phyloP scores from a whole-genome alignment of 2,329 filamentous ascomycete species.

The Ceratocystiopsis minuta region DNA sequence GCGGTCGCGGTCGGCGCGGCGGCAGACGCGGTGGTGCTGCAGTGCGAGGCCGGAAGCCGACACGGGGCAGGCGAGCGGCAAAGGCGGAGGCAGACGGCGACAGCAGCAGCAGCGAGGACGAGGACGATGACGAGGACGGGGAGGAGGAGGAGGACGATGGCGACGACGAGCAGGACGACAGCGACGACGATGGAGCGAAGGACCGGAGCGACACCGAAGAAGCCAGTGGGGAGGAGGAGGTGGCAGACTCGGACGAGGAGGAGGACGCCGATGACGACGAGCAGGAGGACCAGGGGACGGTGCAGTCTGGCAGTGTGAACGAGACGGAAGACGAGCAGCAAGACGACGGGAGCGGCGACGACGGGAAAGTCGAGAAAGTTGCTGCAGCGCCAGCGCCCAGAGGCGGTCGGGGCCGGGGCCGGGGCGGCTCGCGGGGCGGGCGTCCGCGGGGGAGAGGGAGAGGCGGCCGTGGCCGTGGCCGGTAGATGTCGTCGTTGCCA shows the following conservation, averaged over 20 bases:
- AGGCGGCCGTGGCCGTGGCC: neutral
- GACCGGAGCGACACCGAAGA: neutral
- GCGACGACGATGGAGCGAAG: neutral
- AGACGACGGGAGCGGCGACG: neutral
- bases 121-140: constrained; percentile 1
- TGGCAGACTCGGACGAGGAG: neutral
- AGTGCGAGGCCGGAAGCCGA: neutral
- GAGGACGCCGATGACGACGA: neutral
- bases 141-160: neutral
- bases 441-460: constrained; percentile 4
- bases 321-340: neutral
- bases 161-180: constrained; percentile 1
- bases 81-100: constrained; percentile 3
- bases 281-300: neutral
- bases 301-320: neutral
- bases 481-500: neutral
- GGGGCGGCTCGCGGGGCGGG: constrained; percentile 2
- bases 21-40: constrained; percentile 1
- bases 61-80: neutral
- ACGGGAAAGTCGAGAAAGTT: constrained; percentile 2
- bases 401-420: constrained; percentile 1
- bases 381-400: constrained; percentile 1
- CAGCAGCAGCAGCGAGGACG: neutral
- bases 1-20: constrained; percentile 4
- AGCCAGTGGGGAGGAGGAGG: neutral